Evolutionary conservation across 192 early-diverging fungal genomes (phyloP).

Genomic region (Backusella tarrabulga): DNA sequence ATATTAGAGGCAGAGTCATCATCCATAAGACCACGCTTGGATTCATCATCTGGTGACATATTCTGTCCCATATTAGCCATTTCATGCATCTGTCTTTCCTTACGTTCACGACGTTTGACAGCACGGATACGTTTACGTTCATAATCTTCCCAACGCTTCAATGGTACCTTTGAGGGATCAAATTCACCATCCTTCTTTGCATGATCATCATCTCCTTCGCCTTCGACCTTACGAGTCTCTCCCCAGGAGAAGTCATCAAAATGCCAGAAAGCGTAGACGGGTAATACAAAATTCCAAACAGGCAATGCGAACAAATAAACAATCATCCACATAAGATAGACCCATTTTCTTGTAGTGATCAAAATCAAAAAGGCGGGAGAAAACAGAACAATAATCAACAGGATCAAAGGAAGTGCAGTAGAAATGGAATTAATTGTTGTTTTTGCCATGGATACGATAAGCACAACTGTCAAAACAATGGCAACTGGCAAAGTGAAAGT

Average conservation of each 20-base stretch:
- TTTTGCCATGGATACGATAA: conserved; percentile 54
- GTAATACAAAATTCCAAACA: conserved; percentile 93
- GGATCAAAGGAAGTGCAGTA: conserved; percentile 63
- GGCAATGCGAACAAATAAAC: conserved; percentile 81
- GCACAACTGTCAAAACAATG: conserved; percentile 62
- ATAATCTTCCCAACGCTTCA: conserved; percentile 87
- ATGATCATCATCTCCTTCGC: conserved; percentile 74
- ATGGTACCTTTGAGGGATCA: conserved; percentile 70
- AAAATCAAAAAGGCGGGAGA: conserved; percentile 89
- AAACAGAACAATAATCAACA: conserved; percentile 78
- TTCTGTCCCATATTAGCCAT: conserved; percentile 15
- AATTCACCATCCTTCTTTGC: conserved; percentile 74
- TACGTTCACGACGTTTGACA: conserved; percentile 67
- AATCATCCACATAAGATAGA: conserved; percentile 92
- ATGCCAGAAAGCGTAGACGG: conserved; percentile 93
- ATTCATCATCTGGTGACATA: conserved; percentile 15
- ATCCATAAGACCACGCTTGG: conserved; percentile 11
- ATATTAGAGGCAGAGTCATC: conserved; percentile 20
- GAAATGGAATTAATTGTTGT: conserved; percentile 52
- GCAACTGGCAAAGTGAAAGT: conserved; percentile 74
- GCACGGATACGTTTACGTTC: conserved; percentile 74
- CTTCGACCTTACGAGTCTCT: conserved; percentile 75
- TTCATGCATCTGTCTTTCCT: conserved; percentile 31
- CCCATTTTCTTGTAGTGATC: conserved; percentile 78
- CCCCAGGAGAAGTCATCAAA: conserved; percentile 95